These are phyloP conservation scores for Metschnikowia arizonensis DNA, from an alignment of 805 yeast genomes.

Conservation along the genomic window DNA sequence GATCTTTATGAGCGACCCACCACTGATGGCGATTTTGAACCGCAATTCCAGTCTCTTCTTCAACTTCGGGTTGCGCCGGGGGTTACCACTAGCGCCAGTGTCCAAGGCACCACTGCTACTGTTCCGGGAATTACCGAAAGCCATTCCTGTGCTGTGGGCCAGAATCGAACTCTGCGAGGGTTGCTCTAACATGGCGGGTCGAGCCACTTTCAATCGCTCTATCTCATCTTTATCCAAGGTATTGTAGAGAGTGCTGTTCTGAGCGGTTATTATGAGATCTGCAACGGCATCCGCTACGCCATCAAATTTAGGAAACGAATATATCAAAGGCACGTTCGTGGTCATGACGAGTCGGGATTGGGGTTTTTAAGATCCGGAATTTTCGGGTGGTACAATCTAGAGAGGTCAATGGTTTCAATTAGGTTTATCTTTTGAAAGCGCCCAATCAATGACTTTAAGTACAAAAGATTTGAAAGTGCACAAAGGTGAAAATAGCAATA, in stretches of 20 bases:
- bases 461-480: not conserved
- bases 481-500: not conserved
- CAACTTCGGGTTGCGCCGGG: constrained; percentile 27
- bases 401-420: not conserved
- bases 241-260: constrained; percentile 60
- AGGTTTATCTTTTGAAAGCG: not conserved
- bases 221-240: constrained; percentile 36
- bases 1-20: constrained; percentile 87
- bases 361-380: not conserved
- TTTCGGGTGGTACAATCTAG: constrained; percentile 3
- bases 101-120: constrained; percentile 12
- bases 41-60: constrained; percentile 60
- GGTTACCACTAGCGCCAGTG: constrained; percentile 5
- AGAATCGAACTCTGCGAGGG: constrained; percentile 12
- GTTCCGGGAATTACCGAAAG: constrained; percentile 15
- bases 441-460: not conserved
- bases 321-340: constrained; percentile 88
- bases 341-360: constrained; percentile 51
- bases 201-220: constrained; percentile 28
- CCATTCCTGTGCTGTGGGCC: not conserved
- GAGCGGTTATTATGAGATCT: constrained; percentile 87
- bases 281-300: constrained; percentile 97
- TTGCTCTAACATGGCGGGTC: constrained; percentile 14
- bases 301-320: constrained; percentile 83
- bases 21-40: constrained; percentile 87